Percentiles rank a stretch among this genome's conserved stretches.
phyloP scores from a whole-genome alignment of 352 stramenopile species.

The Phytophthora pistaciae region DNA sequence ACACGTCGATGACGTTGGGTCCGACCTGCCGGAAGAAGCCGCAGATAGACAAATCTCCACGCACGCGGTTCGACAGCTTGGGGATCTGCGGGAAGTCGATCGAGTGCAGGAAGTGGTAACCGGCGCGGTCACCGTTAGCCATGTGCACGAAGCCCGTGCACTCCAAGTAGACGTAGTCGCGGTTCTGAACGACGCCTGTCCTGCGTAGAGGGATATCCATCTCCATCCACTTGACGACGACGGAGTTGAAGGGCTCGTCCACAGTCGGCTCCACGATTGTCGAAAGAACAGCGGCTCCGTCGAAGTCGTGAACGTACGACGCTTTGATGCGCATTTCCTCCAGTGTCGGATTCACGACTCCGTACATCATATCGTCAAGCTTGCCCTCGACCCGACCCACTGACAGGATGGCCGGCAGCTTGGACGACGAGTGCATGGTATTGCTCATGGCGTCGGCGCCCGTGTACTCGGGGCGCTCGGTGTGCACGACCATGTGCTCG shows the following conservation, averaged over 20 bases:
- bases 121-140: slow-evolving; percentile 57
- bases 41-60: slow-evolving; percentile 60
- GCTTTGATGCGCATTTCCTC: slow-evolving; percentile 52
- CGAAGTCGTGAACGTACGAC: slow-evolving; percentile 45
- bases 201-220: slow-evolving; percentile 46
- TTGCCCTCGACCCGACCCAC: slow-evolving; percentile 40
- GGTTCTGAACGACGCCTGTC: slow-evolving; percentile 56
- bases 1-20: slow-evolving; percentile 55
- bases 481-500: slow-evolving; percentile 43
- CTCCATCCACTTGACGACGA: slow-evolving; percentile 56
- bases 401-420: slow-evolving; percentile 40
- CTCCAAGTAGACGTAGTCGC: slow-evolving; percentile 72
- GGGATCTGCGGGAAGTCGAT: slow-evolving; percentile 58
- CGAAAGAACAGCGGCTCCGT: slow-evolving; percentile 41
- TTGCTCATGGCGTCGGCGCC: slow-evolving; percentile 34
- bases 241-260: slow-evolving; percentile 41
- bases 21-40: slow-evolving; percentile 61
- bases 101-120: slow-evolving; percentile 75
- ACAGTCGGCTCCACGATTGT: slow-evolving; percentile 41
- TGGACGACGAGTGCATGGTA: slow-evolving; percentile 31
- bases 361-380: slow-evolving; percentile 56
- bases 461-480: slow-evolving; percentile 42
- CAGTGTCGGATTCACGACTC: slow-evolving; percentile 42
- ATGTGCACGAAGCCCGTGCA: slow-evolving; percentile 52
- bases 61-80: slow-evolving; percentile 43